Evolutionary conservation across 164 flowering plant species (phyloP), one percentile per base, ranked within the genome.

Genomic region (Tetracentron sinense): DNA sequence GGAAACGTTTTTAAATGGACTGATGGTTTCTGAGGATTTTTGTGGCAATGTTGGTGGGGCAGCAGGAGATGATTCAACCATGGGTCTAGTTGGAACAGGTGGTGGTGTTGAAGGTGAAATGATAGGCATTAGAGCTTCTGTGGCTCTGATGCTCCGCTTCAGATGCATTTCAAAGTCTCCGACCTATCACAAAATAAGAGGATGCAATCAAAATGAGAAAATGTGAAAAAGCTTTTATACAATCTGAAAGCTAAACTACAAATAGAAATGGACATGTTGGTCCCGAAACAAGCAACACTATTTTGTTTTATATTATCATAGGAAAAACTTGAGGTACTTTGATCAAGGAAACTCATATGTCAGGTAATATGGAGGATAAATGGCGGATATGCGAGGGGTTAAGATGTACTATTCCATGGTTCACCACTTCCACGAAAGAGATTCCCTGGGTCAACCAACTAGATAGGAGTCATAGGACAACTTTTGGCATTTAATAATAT

Each of bases 111-210:
- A 56, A 47, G 85, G 80, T 58, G 89, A 73, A 61, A 69, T 69
- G 35, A 76, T 58, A 53, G 87, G 74, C 19, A 64, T 12, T 15
- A 82, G 75, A 58, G 72, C 69, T 35, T 35, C 66, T 47, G 79
- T 54, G 38, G 73, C 81, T 73, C 82, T 90, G 59, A 87, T 61
- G 26, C 87, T 85, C 63, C 97, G 79, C 78, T 78, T 87, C 64
- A 90, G 67, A 69, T 84, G 84, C 92, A 94, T 90, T 74, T 94
- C 95, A 70, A 94, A 91, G 61, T 79, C 86, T 58, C 98, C 98
- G 66, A 91, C 71, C 98, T 94, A 72, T 70, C 23, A 17, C 68
- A 72, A 54, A 27, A 16, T 54, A 33, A 8, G 6, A 33, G 4
- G 16, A 21, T 30, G 56, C 57, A 57, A 12, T 6, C 23, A 28